These are phyloP conservation scores for Hypoxylon fuscum DNA, from an alignment of 495 filamentous ascomycete species.

Conservation along the genomic window DNA sequence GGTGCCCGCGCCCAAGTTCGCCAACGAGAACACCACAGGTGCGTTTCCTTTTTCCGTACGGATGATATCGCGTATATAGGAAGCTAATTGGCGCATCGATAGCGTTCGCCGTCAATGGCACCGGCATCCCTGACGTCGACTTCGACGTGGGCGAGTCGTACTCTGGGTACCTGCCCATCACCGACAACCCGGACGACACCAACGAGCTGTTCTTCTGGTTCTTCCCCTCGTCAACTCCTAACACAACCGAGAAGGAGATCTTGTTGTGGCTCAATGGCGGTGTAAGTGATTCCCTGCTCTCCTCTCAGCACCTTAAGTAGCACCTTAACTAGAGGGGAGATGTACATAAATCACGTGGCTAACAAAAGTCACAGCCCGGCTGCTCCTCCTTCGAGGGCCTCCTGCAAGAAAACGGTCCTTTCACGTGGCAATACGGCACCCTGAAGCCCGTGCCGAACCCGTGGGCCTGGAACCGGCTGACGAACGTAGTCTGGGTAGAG, in stretches of 20 bases:
- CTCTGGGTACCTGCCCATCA: conserved; percentile 78
- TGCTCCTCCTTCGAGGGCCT: conserved; percentile 74
- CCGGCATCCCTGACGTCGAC: conserved; percentile 73
- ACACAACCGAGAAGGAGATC: conserved; percentile 67
- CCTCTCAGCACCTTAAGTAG: neutral
- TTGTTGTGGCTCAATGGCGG: conserved; percentile 67
- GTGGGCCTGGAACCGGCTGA: conserved; percentile 73
- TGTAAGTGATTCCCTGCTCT: conserved; percentile 31
- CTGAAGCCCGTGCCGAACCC: conserved; percentile 66
- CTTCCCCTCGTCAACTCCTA: conserved; percentile 66
- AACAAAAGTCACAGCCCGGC: conserved; percentile 51
- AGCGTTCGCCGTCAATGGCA: conserved; percentile 75
- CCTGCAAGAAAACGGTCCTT: conserved; percentile 72
- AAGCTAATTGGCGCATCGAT: neutral
- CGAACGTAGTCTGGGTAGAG: conserved; percentile 74
- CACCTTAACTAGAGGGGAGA: neutral
- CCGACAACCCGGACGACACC: conserved; percentile 57
- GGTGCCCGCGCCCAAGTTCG: conserved; percentile 41
- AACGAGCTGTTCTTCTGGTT: conserved; percentile 81
- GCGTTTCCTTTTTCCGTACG: no score
- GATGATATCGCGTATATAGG: no score
- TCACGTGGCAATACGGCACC: conserved; percentile 69
- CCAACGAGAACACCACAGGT: conserved; percentile 51
- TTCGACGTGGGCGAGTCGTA: conserved; percentile 86
- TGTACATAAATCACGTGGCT: neutral